Base-by-base conservation (phyloP, 1,284 basidiomycete species). In the Cutaneotrichosporon dermatis region DNA sequence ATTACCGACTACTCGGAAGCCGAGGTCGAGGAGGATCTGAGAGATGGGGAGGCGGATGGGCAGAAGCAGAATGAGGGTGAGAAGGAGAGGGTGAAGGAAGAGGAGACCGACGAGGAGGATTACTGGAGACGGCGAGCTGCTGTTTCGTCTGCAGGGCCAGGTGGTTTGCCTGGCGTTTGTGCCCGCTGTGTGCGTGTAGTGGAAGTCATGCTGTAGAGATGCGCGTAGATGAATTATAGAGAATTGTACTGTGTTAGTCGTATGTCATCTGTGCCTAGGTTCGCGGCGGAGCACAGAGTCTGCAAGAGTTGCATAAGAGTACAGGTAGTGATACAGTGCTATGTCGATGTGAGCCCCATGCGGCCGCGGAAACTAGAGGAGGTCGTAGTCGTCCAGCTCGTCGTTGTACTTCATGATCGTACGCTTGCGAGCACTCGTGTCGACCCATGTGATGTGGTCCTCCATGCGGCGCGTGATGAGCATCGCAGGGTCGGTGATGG, bases 401-500 rank as follows among this genome's bases (percentile, higher is more conserved):
- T 96, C 94, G 76, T 98, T 99, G 83, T 99, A 99, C 65, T 83
- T 82, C 87, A 95, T 90, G 74, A 99, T 87, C 0, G 91, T 94
- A 63, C 95, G 84, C 85, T 96, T 98, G 76, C 98, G 85, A 76
- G 95, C 96, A 67, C 89, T 93, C 33, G 92, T 94, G 77, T 99
- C 94, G 13, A 99, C 93, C 96, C 96, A 99, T 16, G 96, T 98
- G 51, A 99, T 92, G 79, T 97, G 99, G 82, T 99, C 96, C 75
- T 99, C 94, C 92, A 96, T 94, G 69, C 93, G 91, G 85, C 93
- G 83, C 33, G 94, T 96, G 64, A 99, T 93, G 59, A 99, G 83
- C 80, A 89, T 98, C 1, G 95, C 96, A 2, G 96, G 96, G 76
- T 99, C 96, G 0, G 90, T 95, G 70, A 99, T 87, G 0, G 91